Conservation (phyloP, 1,284 basidiomycete species). For the Termitomyces sp. region DNA sequence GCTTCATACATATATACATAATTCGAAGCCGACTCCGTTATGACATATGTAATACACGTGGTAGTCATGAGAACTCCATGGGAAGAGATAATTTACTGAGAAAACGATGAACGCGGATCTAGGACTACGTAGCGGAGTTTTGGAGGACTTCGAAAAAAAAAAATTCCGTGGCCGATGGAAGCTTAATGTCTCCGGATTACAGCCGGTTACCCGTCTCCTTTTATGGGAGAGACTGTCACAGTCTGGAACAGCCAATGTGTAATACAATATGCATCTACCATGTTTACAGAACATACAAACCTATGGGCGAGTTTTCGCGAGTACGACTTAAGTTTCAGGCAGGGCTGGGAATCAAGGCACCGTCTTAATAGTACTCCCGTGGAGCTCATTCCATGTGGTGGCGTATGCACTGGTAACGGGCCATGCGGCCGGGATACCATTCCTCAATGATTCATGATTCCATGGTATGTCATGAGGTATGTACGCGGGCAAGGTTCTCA, state of each 20-base stretch:
- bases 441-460: no score
- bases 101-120: not conserved
- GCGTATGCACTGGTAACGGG: not conserved
- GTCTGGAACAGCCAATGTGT: not conserved
- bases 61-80: not conserved
- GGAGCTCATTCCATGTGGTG: not conserved
- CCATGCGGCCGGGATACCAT: not conserved
- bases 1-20: not conserved
- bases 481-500: no score
- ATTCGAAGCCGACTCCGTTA: not conserved
- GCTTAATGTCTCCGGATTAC: no score
- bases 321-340: not conserved
- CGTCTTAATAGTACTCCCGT: not conserved
- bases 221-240: not conserved
- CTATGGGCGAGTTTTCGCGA: not conserved
- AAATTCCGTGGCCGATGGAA: not conserved
- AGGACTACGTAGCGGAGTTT: not conserved
- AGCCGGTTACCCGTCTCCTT: not conserved
- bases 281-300: not conserved
- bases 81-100: not conserved
- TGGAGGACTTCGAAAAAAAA: not conserved
- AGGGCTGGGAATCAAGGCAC: not conserved
- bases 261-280: not conserved
- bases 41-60: not conserved
- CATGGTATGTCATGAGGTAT: no score